Conservation (phyloP, 106 monocot genomes). For the Dioscorea zingiberensis region DNA sequence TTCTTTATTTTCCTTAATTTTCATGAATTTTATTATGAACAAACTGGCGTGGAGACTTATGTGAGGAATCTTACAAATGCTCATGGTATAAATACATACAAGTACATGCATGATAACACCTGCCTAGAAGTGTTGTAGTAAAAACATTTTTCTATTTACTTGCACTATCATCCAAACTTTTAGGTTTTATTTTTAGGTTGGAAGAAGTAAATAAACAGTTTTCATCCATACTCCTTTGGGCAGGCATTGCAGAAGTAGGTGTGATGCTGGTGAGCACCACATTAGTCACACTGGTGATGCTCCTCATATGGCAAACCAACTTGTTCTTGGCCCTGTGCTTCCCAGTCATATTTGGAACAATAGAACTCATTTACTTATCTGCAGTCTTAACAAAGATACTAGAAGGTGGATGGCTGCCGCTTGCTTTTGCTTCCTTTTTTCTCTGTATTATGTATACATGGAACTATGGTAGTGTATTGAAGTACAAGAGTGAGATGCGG, state of each 20-base stretch:
- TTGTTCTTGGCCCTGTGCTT: slow-evolving; percentile 59
- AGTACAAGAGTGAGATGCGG: slow-evolving; percentile 75
- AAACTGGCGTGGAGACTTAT: too few relatives aligned
- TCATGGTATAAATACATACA: too few relatives aligned
- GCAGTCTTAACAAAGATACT: slow-evolving; percentile 70
- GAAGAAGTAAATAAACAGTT: background rate
- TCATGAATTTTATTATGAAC: background rate
- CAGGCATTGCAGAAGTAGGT: slow-evolving; percentile 86
- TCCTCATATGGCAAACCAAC: slow-evolving; percentile 92
- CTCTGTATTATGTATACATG: slow-evolving; percentile 76
- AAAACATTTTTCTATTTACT: too few relatives aligned
- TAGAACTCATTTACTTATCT: slow-evolving; percentile 68
- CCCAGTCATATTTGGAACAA: slow-evolving; percentile 60
- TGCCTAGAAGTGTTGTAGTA: too few relatives aligned
- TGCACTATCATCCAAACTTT: too few relatives aligned
- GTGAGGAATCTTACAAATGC: too few relatives aligned
- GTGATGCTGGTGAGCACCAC: slow-evolving; percentile 90
- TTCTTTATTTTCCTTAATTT: background rate
- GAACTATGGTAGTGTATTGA: slow-evolving; percentile 85
- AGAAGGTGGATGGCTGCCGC: slow-evolving; percentile 87
- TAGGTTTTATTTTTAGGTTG: background rate
- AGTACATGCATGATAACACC: too few relatives aligned
- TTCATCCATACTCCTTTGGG: background rate
- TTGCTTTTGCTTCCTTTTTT: slow-evolving; percentile 62
- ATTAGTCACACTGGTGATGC: slow-evolving; percentile 85